Evolutionary conservation across 2,329 filamentous ascomycete genomes (phyloP).

Genomic region (Mariannaea sp.): DNA sequence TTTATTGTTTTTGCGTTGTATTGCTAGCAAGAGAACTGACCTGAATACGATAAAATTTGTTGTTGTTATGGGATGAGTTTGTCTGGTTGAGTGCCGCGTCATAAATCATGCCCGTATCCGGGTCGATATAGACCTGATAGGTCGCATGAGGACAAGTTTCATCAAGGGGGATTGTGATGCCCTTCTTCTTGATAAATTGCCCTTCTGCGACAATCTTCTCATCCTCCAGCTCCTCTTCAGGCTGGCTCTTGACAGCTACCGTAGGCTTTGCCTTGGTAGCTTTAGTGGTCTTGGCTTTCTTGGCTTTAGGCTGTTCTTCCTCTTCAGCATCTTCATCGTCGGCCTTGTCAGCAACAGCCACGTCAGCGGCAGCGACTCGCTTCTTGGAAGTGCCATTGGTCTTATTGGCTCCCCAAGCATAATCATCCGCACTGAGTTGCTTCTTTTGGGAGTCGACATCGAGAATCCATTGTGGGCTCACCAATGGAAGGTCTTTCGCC

Average conservation of each 20-base stretch:
- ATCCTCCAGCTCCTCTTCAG: slow-evolving; percentile 36
- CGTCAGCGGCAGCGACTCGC: slow-evolving; percentile 31
- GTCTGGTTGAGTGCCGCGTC: slow-evolving; percentile 83
- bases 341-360: slow-evolving; percentile 26
- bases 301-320: slow-evolving; percentile 37
- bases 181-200: slow-evolving; percentile 53
- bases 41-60: slow-evolving; percentile 83
- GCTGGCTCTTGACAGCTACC: slow-evolving; percentile 22
- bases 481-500: slow-evolving; percentile 55
- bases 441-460: slow-evolving; percentile 51
- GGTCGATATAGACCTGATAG: slow-evolving; percentile 68
- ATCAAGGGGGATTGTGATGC: slow-evolving; percentile 57
- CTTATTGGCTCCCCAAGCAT: slow-evolving; percentile 38
- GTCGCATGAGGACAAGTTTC: slow-evolving; percentile 45
- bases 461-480: slow-evolving; percentile 65
- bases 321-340: slow-evolving; percentile 37
- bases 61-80: slow-evolving; percentile 72
- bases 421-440: slow-evolving; percentile 34
- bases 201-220: slow-evolving; percentile 47
- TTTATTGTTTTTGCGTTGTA: no score
- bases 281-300: slow-evolving; percentile 35
- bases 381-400: slow-evolving; percentile 36
- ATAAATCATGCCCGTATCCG: slow-evolving; percentile 66
- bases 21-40: slow-evolving; percentile 49
- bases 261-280: slow-evolving; percentile 29